These are phyloP conservation scores for Colletotrichum melonis DNA, from an alignment of 2,329 filamentous ascomycete genomes.

Conservation along the genomic window DNA sequence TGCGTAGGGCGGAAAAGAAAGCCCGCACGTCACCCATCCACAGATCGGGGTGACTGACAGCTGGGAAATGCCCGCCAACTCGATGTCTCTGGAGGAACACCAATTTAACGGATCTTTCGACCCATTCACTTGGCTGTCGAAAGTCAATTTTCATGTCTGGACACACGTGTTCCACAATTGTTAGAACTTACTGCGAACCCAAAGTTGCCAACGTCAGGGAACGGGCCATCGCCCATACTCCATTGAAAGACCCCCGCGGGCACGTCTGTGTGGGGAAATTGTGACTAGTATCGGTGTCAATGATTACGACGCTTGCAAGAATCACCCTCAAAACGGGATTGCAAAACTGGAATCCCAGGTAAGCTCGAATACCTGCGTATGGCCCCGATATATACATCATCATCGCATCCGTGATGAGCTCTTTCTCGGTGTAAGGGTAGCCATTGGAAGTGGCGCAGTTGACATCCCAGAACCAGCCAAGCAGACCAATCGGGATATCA, in stretches of 20 bases:
- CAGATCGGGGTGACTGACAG: background rate
- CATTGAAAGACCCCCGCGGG: background rate
- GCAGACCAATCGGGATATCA: background rate
- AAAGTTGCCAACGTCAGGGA: background rate
- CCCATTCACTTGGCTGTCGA: background rate
- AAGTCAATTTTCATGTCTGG: background rate
- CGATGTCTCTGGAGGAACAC: background rate
- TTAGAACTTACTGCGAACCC: no score
- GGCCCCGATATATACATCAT: background rate
- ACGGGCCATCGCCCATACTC: background rate
- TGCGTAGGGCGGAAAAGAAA: background rate
- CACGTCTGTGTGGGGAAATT: background rate
- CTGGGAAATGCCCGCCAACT: background rate
- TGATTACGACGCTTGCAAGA: background rate
- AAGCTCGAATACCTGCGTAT: background rate
- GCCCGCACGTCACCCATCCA: background rate
- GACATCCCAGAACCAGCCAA: background rate
- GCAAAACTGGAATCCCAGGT: background rate
- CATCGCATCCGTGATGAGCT: background rate
- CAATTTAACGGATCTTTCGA: background rate
- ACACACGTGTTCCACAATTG: background rate
- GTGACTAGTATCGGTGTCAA: background rate
- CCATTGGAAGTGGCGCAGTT: background rate
- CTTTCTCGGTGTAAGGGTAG: background rate
- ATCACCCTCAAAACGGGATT: background rate